Percentiles rank a stretch among this genome's conserved stretches.
phyloP scores from a whole-genome alignment of 1,139 yeast genomes.

The Pneumocystis canis region DNA sequence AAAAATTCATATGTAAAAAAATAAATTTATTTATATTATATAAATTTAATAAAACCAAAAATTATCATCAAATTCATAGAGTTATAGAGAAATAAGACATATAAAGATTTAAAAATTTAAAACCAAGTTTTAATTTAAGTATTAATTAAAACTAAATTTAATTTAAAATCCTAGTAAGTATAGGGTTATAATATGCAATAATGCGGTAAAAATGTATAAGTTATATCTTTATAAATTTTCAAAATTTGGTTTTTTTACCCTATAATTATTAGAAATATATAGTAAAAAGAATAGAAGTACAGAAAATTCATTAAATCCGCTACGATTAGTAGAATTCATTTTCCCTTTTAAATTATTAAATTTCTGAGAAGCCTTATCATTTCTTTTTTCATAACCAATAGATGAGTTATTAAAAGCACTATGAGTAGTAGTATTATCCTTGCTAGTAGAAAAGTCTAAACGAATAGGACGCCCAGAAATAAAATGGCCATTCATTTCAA shows the following conservation, averaged over 20 bases:
- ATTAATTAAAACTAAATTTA: not conserved
- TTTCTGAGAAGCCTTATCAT: not conserved
- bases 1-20: no score
- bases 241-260: not conserved
- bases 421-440: conserved; percentile 31
- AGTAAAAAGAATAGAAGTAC: not conserved
- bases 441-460: conserved; percentile 88
- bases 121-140: not conserved
- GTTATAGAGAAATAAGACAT: no score
- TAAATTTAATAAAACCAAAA: no score
- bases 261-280: not conserved
- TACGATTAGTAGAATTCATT: not conserved
- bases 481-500: conserved; percentile 75
- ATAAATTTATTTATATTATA: no score
- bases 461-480: conserved; percentile 88
- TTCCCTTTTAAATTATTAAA: not conserved
- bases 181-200: not conserved
- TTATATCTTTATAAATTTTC: not conserved
- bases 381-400: not conserved
- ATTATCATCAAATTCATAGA: no score
- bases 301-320: not conserved
- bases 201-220: not conserved
- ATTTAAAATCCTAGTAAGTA: not conserved
- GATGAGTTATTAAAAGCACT: not conserved
- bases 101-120: not conserved